Base-by-base conservation (phyloP, 345 rosid species). In the Salix purpurea region DNA sequence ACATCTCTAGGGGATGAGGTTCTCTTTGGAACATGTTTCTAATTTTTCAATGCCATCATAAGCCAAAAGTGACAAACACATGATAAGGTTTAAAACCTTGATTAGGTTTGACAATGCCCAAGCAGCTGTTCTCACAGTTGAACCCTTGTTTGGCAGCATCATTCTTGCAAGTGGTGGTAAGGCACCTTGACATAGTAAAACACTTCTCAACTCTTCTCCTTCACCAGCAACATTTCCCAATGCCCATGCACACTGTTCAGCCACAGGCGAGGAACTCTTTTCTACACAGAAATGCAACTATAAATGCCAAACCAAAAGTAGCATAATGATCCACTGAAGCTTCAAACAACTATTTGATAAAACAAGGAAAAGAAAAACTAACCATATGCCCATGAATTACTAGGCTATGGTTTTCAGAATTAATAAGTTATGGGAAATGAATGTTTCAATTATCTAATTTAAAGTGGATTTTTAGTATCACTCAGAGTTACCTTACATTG, bases 241-340 rank as follows among this genome's bases (percentile, higher is more conserved):
- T 26, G 97, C 99, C 99, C 98, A 92, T 48, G 98, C 94, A 74
- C 98, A 94, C 82, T 94, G 98, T 92, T 94, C 99, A 65, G 97
- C 97, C 78, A 96, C 97, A 42, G 90, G 94, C 48, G 76, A 84
- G 64, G 95, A 91, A 86, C 93, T 96, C 83, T 92, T 92, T 86
- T 96, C 99, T 96, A 84, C 76, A 77, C 12, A 80, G 48, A 34
- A 78, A 70, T 67, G 52, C 73, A 82, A 78, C 24, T 61, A 60
- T 72, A 80, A 80, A 58, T 40, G 48, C 54, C 65, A 23, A 30
- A 69, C 14, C 6, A 2, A 44, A 40, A 39, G 14, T 15, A 52
- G 42, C 69, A 79, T 28, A 15, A 9, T n/a, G 40, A 69, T 68
- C 48, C 68, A 77, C 42, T 40, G 37, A 5, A 12, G 24, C 64